Base-by-base conservation (phyloP, 768 basidiomycete genomes). In the Mycena pura region DNA sequence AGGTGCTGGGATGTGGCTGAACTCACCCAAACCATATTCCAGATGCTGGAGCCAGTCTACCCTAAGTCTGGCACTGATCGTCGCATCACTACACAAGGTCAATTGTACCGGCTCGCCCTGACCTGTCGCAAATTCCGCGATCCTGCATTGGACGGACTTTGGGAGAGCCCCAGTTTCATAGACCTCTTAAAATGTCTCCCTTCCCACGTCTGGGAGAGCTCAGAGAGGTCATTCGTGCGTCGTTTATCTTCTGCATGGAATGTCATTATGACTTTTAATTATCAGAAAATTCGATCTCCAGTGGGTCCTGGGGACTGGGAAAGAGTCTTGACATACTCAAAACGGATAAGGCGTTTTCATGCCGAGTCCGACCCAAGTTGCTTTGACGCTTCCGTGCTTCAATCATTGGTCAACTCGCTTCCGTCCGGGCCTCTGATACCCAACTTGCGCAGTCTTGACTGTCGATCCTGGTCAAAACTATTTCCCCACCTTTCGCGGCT, bases 171-270 rank as follows among this genome's bases (percentile, higher is more conserved):
- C 14, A 15, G 15, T 29, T 25, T 57, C 34, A 24, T 49, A 40
- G 13, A 22, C 29, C 56, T 57, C 22, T 31, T 57, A 19, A 48
- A 57, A 57, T 49, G 46, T 41, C 47, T 57, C 21, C 56, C 56
- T 32, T 21, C 46, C 9, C 46, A 41, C n/a, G 41, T 27, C 5
- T 57, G 47, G 56, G 46, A 49, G 46, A 48, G 28, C 15, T 22
- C 21, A 17, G 46, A 57, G 10, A 21, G 29, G 27, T 29, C 19
- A 31, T 57, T 57, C 22, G 55, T 57, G 36, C 24, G 55, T 57
- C 45, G 36, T 6, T 43, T 34, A 55, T 39, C 21, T 55, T 52
- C 38, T 41, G 51, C 24, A 39, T 29, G 15, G 39, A 40, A 40
- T 19, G 39, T 52, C 39, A 22, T 40, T 50, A 50, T 34, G 34